Evolutionary conservation across 2,329 filamentous ascomycete species (phyloP), one percentile per base, ranked within the genome.

Genomic region (Diaporthe sp.): DNA sequence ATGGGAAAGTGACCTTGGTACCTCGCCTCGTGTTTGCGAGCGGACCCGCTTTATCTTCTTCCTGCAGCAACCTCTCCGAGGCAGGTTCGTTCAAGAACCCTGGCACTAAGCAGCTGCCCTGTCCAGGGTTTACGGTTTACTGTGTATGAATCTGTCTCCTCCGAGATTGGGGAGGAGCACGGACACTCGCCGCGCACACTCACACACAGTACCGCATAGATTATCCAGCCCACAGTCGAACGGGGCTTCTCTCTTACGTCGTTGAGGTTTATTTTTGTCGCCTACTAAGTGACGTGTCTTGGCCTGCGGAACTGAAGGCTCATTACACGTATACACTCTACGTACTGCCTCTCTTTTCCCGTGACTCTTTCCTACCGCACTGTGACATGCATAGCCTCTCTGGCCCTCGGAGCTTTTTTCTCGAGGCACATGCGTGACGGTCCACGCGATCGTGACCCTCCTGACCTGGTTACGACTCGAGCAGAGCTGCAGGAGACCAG

Each of bases 1-100:
- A 76, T 76, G 74, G 74, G 60, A 76, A 76, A 76, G 74, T 76
- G 60, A 76, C 74, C 55, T 74, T 66, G 72, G 72, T 76, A 76
- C 74, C 45, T 74, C n/a, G 19, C n/a, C 45, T 60, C 47, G 57
- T 72, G 38, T 50, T 61, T 52, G 72, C 68, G 47, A 35, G 45
- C 52, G 50, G 72, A 74, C 67, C 72, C 74, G 72, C 50, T 28
- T 58, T 47, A 35, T 19, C 60, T 45, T 45, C 40, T 33, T 38
- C 25, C 19, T 38, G 64, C 35, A 58, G 71, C 66, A 25, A 22
- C 19, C 19, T 47, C 52, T 25, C 57, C 13, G 9, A 45, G 58
- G 22, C 61, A 45, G 19, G 66, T 52, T 71, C 47, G n/a, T 66
- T 61, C 54, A 10, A 50, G 19, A 67, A 67, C 64, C 64, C 64